Evolutionary conservation across 805 yeast species (phyloP), one percentile per base, ranked within the genome.

Genomic region (Ogataea trehalophila): DNA sequence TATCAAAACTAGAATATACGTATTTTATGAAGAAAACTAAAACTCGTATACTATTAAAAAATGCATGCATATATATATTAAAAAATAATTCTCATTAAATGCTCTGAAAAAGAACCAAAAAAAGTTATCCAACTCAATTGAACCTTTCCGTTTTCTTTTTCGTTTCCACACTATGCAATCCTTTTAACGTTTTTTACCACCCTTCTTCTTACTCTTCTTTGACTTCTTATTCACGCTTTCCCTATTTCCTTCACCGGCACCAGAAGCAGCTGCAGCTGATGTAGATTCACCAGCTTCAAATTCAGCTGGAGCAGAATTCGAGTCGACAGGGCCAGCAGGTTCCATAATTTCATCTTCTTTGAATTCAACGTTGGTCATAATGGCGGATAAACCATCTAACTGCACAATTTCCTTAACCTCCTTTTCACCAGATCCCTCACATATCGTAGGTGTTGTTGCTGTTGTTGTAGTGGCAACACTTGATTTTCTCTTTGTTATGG

Each of bases 401-500:
- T 62, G 62, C n/a, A 54, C 42, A 13, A 53, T 48, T 26, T 50
- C 37, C 38, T 50, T 48, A 6, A 40, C 52, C 7, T 39, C 29
- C 14, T 17, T 17, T 29, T 39, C 44, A 14, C 16, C n/a, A 36
- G 22, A 15, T n/a, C 22, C 15, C 18, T 11, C 39, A 34, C 20
- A 17, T 14, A 29, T 16, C 6, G 7, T n/a, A n/a, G n/a, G n/a
- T n/a, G n/a, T 20, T 8, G 23, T 9, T 22, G 20, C 34, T 20
- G 31, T 26, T 20, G 20, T 4, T 20, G 20, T 3, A 20, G 20
- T 20, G 20, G 20, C 20, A 20, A 3, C 20, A 34, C 33, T 20
- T n/a, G 44, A 46, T n/a, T 22, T 34, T 9, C 41, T 55, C 43
- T 60, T 57, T 23, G 67, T 61, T 11, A 70, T 61, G 40, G 68